A percentile compares a stretch with the other conserved stretches of the same genome.
Evolutionary conservation across 768 basidiomycete species (phyloP).

Genomic region (Mycena epipterygia): DNA sequence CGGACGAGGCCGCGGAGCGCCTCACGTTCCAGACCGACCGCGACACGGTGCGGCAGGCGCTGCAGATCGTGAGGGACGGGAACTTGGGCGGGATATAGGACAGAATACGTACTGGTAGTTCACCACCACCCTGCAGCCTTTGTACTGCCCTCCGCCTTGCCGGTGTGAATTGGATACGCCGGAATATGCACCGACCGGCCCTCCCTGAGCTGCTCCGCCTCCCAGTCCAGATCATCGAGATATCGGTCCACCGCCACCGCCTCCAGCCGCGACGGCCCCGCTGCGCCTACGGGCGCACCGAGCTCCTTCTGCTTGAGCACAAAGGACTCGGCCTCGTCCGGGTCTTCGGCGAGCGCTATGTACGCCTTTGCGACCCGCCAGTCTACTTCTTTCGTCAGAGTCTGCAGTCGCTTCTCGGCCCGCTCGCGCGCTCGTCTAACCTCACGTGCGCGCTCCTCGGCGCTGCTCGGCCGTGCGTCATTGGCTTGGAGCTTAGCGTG

Average conservation of each 20-base stretch:
- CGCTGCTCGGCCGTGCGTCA: conserved; percentile 38
- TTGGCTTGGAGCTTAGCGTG: conserved; percentile 40
- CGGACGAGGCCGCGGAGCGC: conserved; percentile 49
- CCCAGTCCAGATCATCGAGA: conserved; percentile 81
- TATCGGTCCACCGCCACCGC: conserved; percentile 69
- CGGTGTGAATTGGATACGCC: conserved; percentile 24
- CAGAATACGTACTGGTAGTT: neutral
- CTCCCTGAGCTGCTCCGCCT: conserved; percentile 52
- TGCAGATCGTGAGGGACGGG: conserved; percentile 49
- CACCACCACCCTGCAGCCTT: neutral
- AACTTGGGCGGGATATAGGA: conserved; percentile 5
- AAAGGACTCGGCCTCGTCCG: conserved; percentile 42
- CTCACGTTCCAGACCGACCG: conserved; percentile 55
- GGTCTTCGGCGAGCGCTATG: conserved; percentile 72
- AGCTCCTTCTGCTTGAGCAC: conserved; percentile 47
- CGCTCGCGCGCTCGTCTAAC: conserved; percentile 63
- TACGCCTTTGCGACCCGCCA: conserved; percentile 77
- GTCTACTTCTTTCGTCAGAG: conserved; percentile 78
- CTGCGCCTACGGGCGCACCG: conserved; percentile 40
- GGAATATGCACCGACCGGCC: conserved; percentile 40
- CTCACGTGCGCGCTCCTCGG: conserved; percentile 53
- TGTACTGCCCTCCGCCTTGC: neutral
- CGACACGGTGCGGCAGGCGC: conserved; percentile 54
- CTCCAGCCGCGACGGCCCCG: conserved; percentile 48
- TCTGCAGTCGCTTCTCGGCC: conserved; percentile 73